Conservation (phyloP, 2,329 filamentous ascomycete genomes). For the Alternaria gansuensis region DNA sequence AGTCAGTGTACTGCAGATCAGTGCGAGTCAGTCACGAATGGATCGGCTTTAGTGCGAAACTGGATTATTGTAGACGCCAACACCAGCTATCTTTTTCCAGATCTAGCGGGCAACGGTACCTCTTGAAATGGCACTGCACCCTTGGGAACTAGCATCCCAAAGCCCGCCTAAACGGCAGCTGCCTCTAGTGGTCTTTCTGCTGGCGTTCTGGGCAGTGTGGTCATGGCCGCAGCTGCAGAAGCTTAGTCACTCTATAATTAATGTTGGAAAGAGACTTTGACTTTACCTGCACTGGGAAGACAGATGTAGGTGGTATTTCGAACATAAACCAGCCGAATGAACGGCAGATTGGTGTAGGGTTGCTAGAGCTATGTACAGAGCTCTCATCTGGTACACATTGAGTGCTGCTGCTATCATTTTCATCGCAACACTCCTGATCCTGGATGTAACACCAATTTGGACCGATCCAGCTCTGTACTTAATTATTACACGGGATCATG, state of each 20-base stretch:
- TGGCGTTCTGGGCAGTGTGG: slow-evolving; percentile 13
- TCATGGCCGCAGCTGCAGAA: slow-evolving; percentile 21
- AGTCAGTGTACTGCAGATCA: slow-evolving; percentile 45
- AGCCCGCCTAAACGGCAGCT: slow-evolving; percentile 19
- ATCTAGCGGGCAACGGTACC: slow-evolving; percentile 30
- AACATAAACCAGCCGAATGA: background rate
- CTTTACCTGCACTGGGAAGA: background rate
- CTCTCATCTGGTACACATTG: background rate
- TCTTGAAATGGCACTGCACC: slow-evolving; percentile 17
- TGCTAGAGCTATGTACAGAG: background rate
- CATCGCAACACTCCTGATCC: background rate
- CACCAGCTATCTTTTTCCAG: slow-evolving; percentile 44
- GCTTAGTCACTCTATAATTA: slow-evolving; percentile 20
- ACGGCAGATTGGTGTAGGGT: background rate
- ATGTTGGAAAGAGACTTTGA: background rate
- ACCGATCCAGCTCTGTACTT: background rate
- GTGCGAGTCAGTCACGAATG: slow-evolving; percentile 46
- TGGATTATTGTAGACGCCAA: slow-evolving; percentile 51
- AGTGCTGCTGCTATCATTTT: background rate
- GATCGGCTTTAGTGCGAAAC: slow-evolving; percentile 43
- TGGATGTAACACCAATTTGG: background rate
- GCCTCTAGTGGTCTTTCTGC: slow-evolving; percentile 16
- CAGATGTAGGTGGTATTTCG: background rate
- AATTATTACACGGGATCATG: background rate
- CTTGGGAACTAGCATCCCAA: background rate